Conservation (phyloP, 495 filamentous ascomycete genomes). For the Aspergillus saccharolyticus region DNA sequence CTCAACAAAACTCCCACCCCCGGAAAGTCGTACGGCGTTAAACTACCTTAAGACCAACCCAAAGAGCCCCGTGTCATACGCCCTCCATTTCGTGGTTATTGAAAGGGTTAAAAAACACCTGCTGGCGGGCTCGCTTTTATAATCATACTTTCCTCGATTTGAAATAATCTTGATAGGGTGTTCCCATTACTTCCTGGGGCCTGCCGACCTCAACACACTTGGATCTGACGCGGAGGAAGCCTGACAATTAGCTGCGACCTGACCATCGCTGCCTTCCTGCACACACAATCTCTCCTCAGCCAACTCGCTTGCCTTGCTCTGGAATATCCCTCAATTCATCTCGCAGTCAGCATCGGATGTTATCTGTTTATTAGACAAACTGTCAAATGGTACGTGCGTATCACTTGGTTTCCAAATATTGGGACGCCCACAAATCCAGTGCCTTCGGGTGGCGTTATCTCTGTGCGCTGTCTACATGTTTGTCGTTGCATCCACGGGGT, state of each 20-base stretch:
- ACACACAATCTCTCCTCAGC: neutral
- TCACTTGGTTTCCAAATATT: neutral
- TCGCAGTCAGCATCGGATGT: neutral
- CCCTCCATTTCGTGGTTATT: neutral
- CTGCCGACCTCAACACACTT: too few relatives aligned
- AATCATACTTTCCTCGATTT: too few relatives aligned
- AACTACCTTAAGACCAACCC: neutral
- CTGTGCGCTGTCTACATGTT: conserved; percentile 9
- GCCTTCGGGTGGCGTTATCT: conserved; percentile 4
- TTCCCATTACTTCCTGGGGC: neutral
- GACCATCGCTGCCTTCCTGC: neutral
- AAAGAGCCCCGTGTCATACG: neutral
- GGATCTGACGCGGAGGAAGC: neutral
- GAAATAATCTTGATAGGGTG: neutral
- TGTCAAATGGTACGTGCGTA: conserved; percentile 25
- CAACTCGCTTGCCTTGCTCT: neutral
- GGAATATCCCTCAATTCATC: neutral
- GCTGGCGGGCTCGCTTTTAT: neutral
- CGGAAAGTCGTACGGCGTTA: conserved; percentile 5
- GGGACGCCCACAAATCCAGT: neutral
- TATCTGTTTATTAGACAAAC: conserved; percentile 7
- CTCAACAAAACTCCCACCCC: neutral
- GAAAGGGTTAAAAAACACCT: neutral
- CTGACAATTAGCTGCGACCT: neutral
- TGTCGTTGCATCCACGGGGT: conserved; percentile 3